These are phyloP conservation scores for Starmerella roubikii DNA, from an alignment of 805 yeast genomes.

Conservation along the genomic window DNA sequence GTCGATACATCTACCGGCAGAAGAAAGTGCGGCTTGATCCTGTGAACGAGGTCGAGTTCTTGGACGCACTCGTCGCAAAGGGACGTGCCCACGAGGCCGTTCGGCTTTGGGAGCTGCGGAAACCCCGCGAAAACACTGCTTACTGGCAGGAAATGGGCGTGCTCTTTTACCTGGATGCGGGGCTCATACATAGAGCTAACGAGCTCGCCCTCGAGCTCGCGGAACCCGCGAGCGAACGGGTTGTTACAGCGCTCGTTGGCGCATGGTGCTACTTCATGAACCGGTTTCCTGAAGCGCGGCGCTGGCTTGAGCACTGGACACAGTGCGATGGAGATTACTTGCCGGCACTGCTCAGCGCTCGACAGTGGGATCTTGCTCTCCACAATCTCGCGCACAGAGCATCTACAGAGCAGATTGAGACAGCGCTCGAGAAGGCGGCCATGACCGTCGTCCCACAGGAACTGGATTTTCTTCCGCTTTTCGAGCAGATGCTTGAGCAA, in stretches of 20 bases:
- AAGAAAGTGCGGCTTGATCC: conserved; percentile 20
- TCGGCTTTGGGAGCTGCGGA: conserved; percentile 15
- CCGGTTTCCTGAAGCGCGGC: not conserved
- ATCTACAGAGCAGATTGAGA: not conserved
- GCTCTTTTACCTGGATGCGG: conserved; percentile 19
- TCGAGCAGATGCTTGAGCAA: conserved; percentile 2
- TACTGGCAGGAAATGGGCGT: conserved; percentile 21
- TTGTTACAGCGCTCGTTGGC: conserved; percentile 9
- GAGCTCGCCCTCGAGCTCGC: conserved; percentile 6
- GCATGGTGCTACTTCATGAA: conserved; percentile 3
- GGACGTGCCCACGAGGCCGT: conserved; percentile 15
- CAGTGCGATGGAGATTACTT: not conserved
- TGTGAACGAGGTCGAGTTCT: conserved; percentile 21
- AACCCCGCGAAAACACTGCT: conserved; percentile 8
- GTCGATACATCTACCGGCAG: conserved; percentile 16
- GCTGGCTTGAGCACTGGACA: conserved; percentile 5
- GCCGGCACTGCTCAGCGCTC: not conserved
- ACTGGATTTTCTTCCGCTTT: conserved; percentile 2
- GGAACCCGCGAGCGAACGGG: conserved; percentile 8
- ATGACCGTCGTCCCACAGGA: not conserved
- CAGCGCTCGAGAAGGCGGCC: not conserved
- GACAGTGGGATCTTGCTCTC: not conserved
- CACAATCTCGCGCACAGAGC: not conserved
- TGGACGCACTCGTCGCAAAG: conserved; percentile 17
- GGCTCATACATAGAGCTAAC: conserved; percentile 11